Percentiles rank a stretch among this genome's conserved stretches.
Evolutionary conservation across 306 rosid species (phyloP).

Genomic region (Rubus parviflorus): DNA sequence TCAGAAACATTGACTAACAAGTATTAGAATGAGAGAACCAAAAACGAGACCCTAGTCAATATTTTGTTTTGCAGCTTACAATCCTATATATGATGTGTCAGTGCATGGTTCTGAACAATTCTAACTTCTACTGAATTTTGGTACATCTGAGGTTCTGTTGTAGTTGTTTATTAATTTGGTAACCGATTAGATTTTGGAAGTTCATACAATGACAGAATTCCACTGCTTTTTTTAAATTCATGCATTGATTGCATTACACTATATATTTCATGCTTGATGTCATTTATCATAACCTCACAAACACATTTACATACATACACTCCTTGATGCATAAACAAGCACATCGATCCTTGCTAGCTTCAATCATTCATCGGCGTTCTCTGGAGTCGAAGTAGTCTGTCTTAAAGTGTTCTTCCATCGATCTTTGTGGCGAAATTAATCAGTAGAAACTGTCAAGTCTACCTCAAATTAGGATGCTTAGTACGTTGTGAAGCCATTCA

Average conservation of each 20-base stretch:
- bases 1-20: too few relatives aligned
- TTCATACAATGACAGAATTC: not conserved
- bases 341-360: not conserved
- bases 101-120: too few relatives aligned
- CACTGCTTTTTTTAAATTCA: not conserved
- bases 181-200: not conserved
- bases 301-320: conserved; percentile 2
- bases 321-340: not conserved
- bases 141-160: not conserved
- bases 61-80: too few relatives aligned
- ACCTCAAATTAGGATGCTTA: conserved; percentile 22
- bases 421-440: conserved; percentile 16
- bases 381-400: conserved; percentile 2
- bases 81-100: too few relatives aligned
- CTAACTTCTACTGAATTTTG: too few relatives aligned
- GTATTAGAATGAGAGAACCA: too few relatives aligned
- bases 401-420: conserved; percentile 9
- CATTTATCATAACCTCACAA: not conserved
- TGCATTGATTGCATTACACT: not conserved
- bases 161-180: not conserved
- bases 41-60: too few relatives aligned
- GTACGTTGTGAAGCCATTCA: conserved; percentile 10
- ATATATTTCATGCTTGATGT: not conserved
- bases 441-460: conserved; percentile 17
- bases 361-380: not conserved